A percentile compares a stretch with the other conserved stretches of the same genome.
These are phyloP conservation scores for Ceratobasidium sp. DNA, from an alignment of 1,284 basidiomycete genomes.

Conservation along the genomic window DNA sequence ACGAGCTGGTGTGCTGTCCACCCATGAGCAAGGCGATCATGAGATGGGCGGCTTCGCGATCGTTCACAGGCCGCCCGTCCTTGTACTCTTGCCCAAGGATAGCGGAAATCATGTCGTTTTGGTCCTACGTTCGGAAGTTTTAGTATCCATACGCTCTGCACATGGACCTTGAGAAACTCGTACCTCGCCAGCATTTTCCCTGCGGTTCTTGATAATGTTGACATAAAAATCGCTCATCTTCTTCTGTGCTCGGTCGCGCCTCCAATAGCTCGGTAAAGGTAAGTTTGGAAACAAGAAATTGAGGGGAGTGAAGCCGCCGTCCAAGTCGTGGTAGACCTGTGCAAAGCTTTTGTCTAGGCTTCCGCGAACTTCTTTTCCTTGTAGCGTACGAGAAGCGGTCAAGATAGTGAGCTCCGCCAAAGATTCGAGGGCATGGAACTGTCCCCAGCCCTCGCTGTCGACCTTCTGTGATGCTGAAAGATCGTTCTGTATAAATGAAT, in stretches of 20 bases:
- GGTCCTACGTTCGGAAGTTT: slow-evolving; percentile 59
- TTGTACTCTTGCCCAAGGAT: slow-evolving; percentile 90
- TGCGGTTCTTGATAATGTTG: slow-evolving; percentile 85
- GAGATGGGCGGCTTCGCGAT: slow-evolving; percentile 95
- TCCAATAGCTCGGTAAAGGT: slow-evolving; percentile 88
- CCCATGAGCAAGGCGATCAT: slow-evolving; percentile 97
- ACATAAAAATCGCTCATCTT: slow-evolving; percentile 96
- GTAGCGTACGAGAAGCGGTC: slow-evolving; percentile 91
- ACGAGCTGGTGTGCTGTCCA: slow-evolving; percentile 97
- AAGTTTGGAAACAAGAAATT: slow-evolving; percentile 96
- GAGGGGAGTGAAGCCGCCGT: slow-evolving; percentile 90
- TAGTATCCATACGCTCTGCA: slow-evolving; percentile 17
- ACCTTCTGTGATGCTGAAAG: slow-evolving; percentile 74
- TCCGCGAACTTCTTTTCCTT: slow-evolving; percentile 89
- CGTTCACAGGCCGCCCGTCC: slow-evolving; percentile 80
- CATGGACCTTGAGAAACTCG: too few species aligned
- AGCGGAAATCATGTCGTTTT: slow-evolving; percentile 93
- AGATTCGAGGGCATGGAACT: slow-evolving; percentile 78
- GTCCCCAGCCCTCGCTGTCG: slow-evolving; percentile 76
- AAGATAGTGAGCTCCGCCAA: slow-evolving; percentile 94
- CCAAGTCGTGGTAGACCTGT: slow-evolving; percentile 87
- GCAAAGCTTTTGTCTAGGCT: slow-evolving; percentile 88
- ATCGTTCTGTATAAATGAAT: slow-evolving; percentile 76
- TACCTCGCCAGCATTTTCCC: slow-evolving; percentile 59
- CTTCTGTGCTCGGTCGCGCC: slow-evolving; percentile 88